Base-by-base conservation (phyloP, 805 yeast species). In the Clavispora phyllophila region DNA sequence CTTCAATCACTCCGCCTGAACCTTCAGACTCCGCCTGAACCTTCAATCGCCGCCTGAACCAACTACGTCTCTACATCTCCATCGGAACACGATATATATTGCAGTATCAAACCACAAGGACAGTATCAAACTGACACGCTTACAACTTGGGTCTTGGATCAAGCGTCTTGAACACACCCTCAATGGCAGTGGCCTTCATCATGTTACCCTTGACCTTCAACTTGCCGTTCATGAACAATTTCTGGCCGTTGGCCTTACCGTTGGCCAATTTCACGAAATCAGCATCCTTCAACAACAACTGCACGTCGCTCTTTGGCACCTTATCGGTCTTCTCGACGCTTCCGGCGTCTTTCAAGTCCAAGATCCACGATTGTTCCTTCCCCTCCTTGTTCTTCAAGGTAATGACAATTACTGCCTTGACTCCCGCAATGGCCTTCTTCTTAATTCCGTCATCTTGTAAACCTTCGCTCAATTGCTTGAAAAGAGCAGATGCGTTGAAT, bases 121-220 rank as follows among this genome's bases (percentile, higher is more conserved):
- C 44, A 26, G 28, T 24, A 13, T 17, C 38, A 23, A 36, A 22
- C 29, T 19, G 34, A 26, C 14, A 9, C 9, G 5, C 32, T 29
- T 42, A 69, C 58, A 69, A 69, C 62, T 70, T 70, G 39, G 75
- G 61, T 59, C 65, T 68, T 44, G 72, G 70, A 56, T 62, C 75
- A 40, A 68, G 51, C 24, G 63, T 49, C 72, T 81, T 81, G 66
- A 85, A 75, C 39, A 85, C 78, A 38, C 75, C 68, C 65, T 84
- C 91, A 46, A 85, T 78, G 46, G 79, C 78, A 36, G 90, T 78
- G 42, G 95, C 95, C 74, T 87, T 87, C 90, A 84, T 84, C 69
- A 87, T 83, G 70, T 88, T 86, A 51, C 96, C 96, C 73, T 82
- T 85, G 50, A 87, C 82, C 75, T 86, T 87, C 64, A 87, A 77